Percentiles rank a stretch among this genome's conserved stretches.
phyloP scores from a whole-genome alignment of 495 filamentous ascomycete genomes.

The Hypoxylon subgilvum region DNA sequence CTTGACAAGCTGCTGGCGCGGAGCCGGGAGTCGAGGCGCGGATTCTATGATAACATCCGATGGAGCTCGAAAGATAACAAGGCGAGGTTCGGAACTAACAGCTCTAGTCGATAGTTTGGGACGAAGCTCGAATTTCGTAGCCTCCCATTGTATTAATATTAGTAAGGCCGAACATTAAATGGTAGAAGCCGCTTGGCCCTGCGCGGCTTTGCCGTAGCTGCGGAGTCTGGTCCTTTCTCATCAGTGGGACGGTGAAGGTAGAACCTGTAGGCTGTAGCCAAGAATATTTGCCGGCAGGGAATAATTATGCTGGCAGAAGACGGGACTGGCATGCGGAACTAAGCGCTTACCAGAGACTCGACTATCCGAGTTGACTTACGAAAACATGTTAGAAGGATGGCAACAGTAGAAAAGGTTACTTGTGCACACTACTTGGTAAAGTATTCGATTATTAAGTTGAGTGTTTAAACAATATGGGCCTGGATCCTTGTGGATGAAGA shows the following conservation, averaged over 20 bases:
- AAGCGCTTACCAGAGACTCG: conserved; percentile 11
- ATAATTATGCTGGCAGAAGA: conserved; percentile 22
- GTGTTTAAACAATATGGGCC: conserved; percentile 6
- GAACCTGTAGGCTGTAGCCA: conserved; percentile 14
- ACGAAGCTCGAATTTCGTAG: conserved; percentile 1
- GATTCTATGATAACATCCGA: conserved; percentile 9
- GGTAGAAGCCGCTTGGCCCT: conserved; percentile 1
- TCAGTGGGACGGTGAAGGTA: conserved; percentile 6
- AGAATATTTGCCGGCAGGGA: conserved; percentile 30
- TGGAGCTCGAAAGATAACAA: conserved; percentile 3
- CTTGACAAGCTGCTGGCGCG: conserved; percentile 9
- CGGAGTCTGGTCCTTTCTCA: not conserved
- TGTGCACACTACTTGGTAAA: conserved; percentile 7
- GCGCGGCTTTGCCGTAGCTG: conserved; percentile 17
- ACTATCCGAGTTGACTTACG: conserved; percentile 1
- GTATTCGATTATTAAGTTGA: conserved; percentile 15
- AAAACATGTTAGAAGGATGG: not conserved
- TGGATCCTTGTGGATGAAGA: too few species aligned
- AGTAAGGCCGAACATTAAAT: conserved; percentile 1
- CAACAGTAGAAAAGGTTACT: conserved; percentile 10
- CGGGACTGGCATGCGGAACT: conserved; percentile 20
- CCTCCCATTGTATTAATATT: not conserved
- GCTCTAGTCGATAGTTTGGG: not conserved
- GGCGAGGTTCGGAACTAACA: not conserved
- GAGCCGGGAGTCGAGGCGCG: conserved; percentile 14